Conservation (phyloP, 805 yeast genomes). For the Torulaspora franciscae region DNA sequence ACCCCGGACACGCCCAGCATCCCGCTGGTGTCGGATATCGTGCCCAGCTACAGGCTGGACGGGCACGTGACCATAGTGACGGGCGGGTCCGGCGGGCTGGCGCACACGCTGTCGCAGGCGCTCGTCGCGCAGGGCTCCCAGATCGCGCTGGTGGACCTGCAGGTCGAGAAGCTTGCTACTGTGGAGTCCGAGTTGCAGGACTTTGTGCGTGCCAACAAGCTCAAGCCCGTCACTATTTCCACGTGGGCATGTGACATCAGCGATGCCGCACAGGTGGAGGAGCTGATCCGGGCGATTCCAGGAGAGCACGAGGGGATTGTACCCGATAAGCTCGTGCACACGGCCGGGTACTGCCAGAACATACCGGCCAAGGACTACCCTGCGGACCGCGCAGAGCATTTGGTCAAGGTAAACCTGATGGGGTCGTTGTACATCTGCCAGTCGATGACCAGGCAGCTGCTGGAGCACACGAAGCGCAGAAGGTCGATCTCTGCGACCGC, state of each 20-base stretch:
- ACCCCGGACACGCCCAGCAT: constrained; percentile 22
- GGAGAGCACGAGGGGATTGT: constrained; percentile 55
- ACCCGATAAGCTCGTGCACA: constrained; percentile 63
- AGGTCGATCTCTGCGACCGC: constrained; percentile 45
- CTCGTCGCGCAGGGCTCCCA: constrained; percentile 73
- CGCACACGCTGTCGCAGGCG: constrained; percentile 59
- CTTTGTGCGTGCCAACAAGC: constrained; percentile 44
- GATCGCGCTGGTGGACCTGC: constrained; percentile 66
- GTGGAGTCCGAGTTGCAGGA: constrained; percentile 46
- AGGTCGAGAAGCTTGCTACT: constrained; percentile 52
- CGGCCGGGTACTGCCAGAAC: constrained; percentile 86
- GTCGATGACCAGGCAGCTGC: constrained; percentile 22
- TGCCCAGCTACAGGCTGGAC: constrained; percentile 64
- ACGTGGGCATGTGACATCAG: constrained; percentile 76
- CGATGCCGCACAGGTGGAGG: constrained; percentile 54
- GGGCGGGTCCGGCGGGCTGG: constrained; percentile 79
- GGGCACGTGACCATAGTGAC: constrained; percentile 69
- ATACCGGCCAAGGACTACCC: constrained; percentile 75
- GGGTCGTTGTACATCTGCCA: constrained; percentile 61
- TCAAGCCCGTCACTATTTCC: constrained; percentile 37
- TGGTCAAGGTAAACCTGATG: constrained; percentile 65
- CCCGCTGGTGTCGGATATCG: constrained; percentile 39
- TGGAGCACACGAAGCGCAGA: constrained; percentile 33
- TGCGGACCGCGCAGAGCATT: constrained; percentile 58
- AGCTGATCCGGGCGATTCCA: constrained; percentile 46